phyloP scores from a whole-genome alignment of 179 eudicot species.

The Nepenthes alata region DNA sequence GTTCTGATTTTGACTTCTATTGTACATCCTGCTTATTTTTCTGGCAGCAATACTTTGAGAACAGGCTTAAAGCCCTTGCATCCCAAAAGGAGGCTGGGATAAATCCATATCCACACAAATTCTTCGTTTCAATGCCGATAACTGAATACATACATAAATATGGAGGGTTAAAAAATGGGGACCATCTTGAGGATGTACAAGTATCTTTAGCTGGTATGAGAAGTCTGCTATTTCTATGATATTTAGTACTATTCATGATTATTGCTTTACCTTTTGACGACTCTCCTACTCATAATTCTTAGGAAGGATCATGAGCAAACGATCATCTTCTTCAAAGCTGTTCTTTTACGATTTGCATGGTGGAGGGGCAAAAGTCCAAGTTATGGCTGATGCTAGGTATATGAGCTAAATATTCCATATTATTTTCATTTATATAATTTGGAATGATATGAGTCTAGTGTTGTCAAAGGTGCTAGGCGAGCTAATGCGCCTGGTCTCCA shows the following conservation, averaged over 20 bases:
- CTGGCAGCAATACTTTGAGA: conserved; percentile 85
- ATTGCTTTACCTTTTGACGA: conserved; percentile 1
- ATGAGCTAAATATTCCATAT: background rate
- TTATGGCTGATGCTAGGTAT: conserved; percentile 92
- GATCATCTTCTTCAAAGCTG: conserved; percentile 74
- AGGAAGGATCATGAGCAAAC: conserved; percentile 90
- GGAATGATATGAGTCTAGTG: background rate
- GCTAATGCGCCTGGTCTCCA: no score
- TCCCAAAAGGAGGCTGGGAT: conserved; percentile 57
- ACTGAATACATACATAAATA: conserved; percentile 50
- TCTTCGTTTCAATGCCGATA: conserved; percentile 39
- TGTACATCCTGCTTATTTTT: conserved; percentile 4
- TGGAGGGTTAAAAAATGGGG: conserved; percentile 45
- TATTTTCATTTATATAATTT: no score
- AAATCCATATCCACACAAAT: conserved; percentile 92
- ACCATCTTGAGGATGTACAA: conserved; percentile 55
- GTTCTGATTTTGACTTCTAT: background rate
- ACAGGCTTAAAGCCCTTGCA: conserved; percentile 57
- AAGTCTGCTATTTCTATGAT: background rate
- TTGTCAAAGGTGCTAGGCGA: background rate
- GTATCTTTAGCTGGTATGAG: conserved; percentile 66
- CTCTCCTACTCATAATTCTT: conserved; percentile 8
- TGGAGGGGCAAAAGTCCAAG: conserved; percentile 69
- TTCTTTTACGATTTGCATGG: conserved; percentile 81
- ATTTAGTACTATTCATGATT: background rate